Evolutionary conservation across 768 basidiomycete species (phyloP).

Genomic region (Panaeolus papilionaceus): DNA sequence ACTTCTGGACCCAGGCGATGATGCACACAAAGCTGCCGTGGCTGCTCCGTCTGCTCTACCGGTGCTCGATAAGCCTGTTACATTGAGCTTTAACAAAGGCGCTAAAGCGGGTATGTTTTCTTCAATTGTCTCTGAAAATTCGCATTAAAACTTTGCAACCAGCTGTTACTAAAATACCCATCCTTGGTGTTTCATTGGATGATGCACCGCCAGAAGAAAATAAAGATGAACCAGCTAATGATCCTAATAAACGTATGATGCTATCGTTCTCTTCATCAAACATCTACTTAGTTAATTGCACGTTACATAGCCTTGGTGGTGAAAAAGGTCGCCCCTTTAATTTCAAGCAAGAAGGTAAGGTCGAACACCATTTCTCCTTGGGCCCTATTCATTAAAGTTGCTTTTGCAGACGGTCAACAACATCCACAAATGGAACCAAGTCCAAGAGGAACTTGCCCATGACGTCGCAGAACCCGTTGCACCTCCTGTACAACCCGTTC

Average conservation of each 20-base stretch:
- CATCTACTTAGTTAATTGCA: background rate
- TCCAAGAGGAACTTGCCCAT: conserved; percentile 84
- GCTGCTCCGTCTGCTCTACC: conserved; percentile 72
- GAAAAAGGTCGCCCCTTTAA: conserved; percentile 82
- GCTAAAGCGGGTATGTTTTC: conserved; percentile 38
- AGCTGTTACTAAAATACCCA: conserved; percentile 42
- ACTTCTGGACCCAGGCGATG: conserved; percentile 36
- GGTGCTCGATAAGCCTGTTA: conserved; percentile 82
- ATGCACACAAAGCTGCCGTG: conserved; percentile 35
- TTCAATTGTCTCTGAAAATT: background rate
- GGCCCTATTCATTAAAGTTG: conserved; percentile 18
- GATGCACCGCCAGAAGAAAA: conserved; percentile 56
- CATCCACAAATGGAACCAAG: conserved; percentile 97
- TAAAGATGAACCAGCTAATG: conserved; percentile 50
- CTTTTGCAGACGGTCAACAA: conserved; percentile 77
- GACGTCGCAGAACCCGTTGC: conserved; percentile 34
- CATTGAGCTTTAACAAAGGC: conserved; percentile 73
- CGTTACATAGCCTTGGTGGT: conserved; percentile 41
- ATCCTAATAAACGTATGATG: conserved; percentile 57
- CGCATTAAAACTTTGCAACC: background rate
- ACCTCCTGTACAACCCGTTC: conserved; percentile 11
- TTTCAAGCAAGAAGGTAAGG: conserved; percentile 83
- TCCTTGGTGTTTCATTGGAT: conserved; percentile 73
- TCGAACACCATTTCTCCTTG: conserved; percentile 20
- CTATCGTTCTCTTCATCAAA: conserved; percentile 18